A percentile compares a stretch with the other conserved stretches of the same genome.
Conservation (phyloP, 2,329 filamentous ascomycete species). For the Cryphonectria radicalis region DNA sequence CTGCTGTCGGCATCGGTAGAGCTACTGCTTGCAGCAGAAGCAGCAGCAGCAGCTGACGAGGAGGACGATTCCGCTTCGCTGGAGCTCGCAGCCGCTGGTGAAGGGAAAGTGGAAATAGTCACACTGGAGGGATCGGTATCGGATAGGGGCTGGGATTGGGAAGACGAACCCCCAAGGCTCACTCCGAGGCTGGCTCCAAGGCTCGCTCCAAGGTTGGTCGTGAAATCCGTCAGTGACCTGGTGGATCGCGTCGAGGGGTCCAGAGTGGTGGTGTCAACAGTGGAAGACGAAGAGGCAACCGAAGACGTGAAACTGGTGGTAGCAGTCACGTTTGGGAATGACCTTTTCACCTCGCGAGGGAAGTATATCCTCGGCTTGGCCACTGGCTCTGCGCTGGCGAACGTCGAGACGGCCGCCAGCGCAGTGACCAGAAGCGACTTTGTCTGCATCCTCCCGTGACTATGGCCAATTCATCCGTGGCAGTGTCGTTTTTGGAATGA, state of each 20-base stretch:
- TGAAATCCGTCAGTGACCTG: constrained; percentile 20
- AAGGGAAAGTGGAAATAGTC: not conserved
- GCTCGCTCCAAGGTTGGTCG: constrained; percentile 16
- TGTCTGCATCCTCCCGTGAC: constrained; percentile 51
- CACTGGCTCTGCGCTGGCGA: constrained; percentile 47
- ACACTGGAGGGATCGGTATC: constrained; percentile 11
- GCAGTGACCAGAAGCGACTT: constrained; percentile 54
- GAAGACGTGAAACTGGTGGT: constrained; percentile 38
- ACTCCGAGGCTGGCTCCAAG: not conserved
- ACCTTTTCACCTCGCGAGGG: constrained; percentile 59
- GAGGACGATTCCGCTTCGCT: not conserved
- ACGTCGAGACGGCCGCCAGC: constrained; percentile 51
- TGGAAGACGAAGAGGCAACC: constrained; percentile 33
- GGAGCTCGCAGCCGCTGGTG: not conserved
- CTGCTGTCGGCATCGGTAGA: not conserved
- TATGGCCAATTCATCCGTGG: constrained; percentile 28
- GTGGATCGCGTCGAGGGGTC: constrained; percentile 16
- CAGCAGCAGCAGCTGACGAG: not conserved
- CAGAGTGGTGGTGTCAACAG: constrained; percentile 20
- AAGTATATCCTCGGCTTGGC: constrained; percentile 59
- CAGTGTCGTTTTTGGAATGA: constrained; percentile 12
- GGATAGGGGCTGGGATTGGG: not conserved
- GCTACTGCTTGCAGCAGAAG: not conserved
- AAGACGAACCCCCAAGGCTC: not conserved
- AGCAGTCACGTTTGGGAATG: constrained; percentile 50